Conservation (phyloP, 352 stramenopile genomes). For the Phytophthora agathidicida region DNA sequence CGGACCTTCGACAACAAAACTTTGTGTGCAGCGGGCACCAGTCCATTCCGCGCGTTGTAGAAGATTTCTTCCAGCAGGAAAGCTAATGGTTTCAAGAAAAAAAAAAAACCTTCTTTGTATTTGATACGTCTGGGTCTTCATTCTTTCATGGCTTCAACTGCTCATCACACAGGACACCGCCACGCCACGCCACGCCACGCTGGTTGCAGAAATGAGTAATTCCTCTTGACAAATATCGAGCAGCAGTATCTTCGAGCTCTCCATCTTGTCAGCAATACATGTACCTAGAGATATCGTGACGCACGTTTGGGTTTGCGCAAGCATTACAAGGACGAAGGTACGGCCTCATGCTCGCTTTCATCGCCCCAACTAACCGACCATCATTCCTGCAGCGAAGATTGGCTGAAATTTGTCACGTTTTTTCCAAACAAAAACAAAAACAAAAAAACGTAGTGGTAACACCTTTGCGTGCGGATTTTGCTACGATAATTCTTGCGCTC, state of each 20-base stretch:
- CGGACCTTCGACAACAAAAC: conserved; percentile 17
- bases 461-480: too few relatives aligned
- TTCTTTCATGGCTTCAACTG: conserved; percentile 2
- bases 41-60: conserved; percentile 38
- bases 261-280: conserved; percentile 98
- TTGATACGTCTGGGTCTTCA: conserved; percentile 3
- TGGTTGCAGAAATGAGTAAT: not conserved
- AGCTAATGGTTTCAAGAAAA: conserved; percentile 11
- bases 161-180: not conserved
- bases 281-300: conserved; percentile 99
- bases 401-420: too few relatives aligned
- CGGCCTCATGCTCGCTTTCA: too few relatives aligned
- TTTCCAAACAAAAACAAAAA: too few relatives aligned
- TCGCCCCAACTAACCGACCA: too few relatives aligned
- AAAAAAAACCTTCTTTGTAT: conserved; percentile 14
- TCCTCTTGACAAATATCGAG: conserved; percentile 95
- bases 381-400: too few relatives aligned
- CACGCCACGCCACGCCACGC: not conserved
- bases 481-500: too few relatives aligned
- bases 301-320: too few relatives aligned
- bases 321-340: too few relatives aligned
- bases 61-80: conserved; percentile 40
- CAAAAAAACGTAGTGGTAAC: too few relatives aligned
- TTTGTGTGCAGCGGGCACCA: conserved; percentile 28
- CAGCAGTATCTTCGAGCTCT: conserved; percentile 95